Base-by-base conservation (phyloP, 2,329 filamentous ascomycete species). In the Aspergillus quadrilineatus region DNA sequence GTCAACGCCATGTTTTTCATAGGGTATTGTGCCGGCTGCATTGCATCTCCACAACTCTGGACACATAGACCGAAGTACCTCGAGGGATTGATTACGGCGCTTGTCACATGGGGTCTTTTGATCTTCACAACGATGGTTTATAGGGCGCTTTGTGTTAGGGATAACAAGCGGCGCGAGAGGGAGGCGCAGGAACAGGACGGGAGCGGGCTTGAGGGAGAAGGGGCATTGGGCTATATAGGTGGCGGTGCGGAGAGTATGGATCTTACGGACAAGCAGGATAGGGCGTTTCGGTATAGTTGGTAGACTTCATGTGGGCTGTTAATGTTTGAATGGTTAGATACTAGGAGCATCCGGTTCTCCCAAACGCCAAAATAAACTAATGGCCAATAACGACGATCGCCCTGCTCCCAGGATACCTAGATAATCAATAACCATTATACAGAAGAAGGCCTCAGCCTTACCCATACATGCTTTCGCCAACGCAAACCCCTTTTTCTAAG, bases 1-100 rank as follows among this genome's bases (percentile, higher is more conserved):
- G 75, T 79, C 30, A 80, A 76, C 50, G 72, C 75, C 4, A 71
- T 80, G 63, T 81, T 80, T 64, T 82, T 81, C 65, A 77, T 81
- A 29, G 77, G 77, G 0, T 82, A 81, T 61, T 78, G 75, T 42
- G 75, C 72, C 4, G 78, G 77, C 1, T 77, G 76, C 61, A 80
- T 80, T 50, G 77, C 69, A 0, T 67, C 68, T 1, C 79, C 80
- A 12, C 79, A 82, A 63, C 69, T 80, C 1, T 82, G 79, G 79
- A 49, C 46, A 57, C 61, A 74, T 22, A 69, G 66, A 46, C 76
- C 79, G 9, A 66, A 76, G 9, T 81, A 80, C 59, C 72, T 73
- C 7, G 69, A 74, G 14, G 79, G 80, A 17, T 73, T 80, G 6
- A 75, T 81, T 12, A 75, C 77, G 50, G 50, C 14, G 15, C 28